These are phyloP conservation scores for Volvox africanus DNA, from an alignment of 139 green algal genomes.

Conservation along the genomic window DNA sequence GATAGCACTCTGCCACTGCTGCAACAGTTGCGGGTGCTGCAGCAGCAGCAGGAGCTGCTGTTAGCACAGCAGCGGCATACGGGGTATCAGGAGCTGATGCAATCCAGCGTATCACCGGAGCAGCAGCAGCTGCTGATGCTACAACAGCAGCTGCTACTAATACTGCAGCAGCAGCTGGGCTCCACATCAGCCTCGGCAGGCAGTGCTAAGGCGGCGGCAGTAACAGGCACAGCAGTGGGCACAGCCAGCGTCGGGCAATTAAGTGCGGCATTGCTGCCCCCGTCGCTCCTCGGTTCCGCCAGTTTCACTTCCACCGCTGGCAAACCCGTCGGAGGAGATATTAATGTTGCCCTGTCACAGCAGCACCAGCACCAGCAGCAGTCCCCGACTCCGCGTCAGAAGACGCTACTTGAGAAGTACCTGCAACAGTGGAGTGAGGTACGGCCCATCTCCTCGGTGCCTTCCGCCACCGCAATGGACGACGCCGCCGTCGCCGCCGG, in stretches of 20 bases:
- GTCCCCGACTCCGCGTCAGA: no score
- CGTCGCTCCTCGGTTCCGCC: no score
- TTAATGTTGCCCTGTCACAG: background rate
- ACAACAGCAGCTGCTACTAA: background rate
- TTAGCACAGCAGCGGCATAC: background rate
- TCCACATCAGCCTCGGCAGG: background rate
- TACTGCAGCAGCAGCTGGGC: background rate
- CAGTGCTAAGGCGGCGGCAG: background rate
- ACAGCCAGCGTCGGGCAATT: background rate
- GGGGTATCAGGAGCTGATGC: background rate
- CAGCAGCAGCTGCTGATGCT: background rate
- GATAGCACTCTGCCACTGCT: background rate
- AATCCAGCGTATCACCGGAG: no score
- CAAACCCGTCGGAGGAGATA: background rate
- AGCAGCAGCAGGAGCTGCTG: background rate
- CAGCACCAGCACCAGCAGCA: background rate
- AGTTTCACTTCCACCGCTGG: no score
- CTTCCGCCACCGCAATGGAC: background rate
- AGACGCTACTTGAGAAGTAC: background rate
- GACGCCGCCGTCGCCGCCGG: background rate
- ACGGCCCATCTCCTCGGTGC: background rate
- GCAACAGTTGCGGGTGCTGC: background rate
- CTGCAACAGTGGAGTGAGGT: constrained; percentile 22
- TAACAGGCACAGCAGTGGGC: background rate
- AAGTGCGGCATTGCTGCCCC: no score